A percentile compares a stretch with the other conserved stretches of the same genome.
These are phyloP conservation scores for Aspergillus hancockii DNA, from an alignment of 495 filamentous ascomycete genomes.

Conservation along the genomic window DNA sequence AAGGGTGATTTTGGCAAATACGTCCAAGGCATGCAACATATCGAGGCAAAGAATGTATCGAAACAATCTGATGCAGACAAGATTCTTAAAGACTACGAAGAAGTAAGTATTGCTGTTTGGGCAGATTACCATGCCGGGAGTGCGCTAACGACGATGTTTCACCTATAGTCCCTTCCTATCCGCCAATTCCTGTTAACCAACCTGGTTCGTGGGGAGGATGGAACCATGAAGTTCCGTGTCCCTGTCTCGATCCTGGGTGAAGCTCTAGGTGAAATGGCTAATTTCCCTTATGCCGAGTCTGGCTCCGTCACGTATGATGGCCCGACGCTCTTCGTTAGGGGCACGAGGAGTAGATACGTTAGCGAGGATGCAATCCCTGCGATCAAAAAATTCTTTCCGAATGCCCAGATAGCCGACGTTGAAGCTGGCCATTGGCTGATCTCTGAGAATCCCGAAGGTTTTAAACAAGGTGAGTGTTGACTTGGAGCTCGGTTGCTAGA, in stretches of 20 bases:
- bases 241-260: slow-evolving; percentile 58
- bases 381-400: slow-evolving; percentile 88
- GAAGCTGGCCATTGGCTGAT: slow-evolving; percentile 94
- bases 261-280: slow-evolving; percentile 64
- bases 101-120: slow-evolving; percentile 39
- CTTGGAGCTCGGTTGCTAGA: background rate
- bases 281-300: slow-evolving; percentile 77
- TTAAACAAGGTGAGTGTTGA: slow-evolving; percentile 67
- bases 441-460: slow-evolving; percentile 86
- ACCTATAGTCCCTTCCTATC: slow-evolving; percentile 61
- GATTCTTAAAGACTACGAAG: slow-evolving; percentile 77
- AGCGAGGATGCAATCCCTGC: slow-evolving; percentile 83
- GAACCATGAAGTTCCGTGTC: slow-evolving; percentile 56
- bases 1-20: slow-evolving; percentile 77
- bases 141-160: slow-evolving; percentile 11
- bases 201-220: slow-evolving; percentile 54
- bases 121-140: background rate
- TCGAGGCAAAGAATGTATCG: slow-evolving; percentile 61
- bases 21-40: slow-evolving; percentile 78
- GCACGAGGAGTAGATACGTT: slow-evolving; percentile 82
- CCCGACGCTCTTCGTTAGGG: slow-evolving; percentile 80
- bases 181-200: slow-evolving; percentile 96
- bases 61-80: slow-evolving; percentile 76
- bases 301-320: slow-evolving; percentile 61
- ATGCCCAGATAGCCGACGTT: slow-evolving; percentile 76